Conservation (phyloP, 1,284 basidiomycete genomes). For the Trametes sp. region DNA sequence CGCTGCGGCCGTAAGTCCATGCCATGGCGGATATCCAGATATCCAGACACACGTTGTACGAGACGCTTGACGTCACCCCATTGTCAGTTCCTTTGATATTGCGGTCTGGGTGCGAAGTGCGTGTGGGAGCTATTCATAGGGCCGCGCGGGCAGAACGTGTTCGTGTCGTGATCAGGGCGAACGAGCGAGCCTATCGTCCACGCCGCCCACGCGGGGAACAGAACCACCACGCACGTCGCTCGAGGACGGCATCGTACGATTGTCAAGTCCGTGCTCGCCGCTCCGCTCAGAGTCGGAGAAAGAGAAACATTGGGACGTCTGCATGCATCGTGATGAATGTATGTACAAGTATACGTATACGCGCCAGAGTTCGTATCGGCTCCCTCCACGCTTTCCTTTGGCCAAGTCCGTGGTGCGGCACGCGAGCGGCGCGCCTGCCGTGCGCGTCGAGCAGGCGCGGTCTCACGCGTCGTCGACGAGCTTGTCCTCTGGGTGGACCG, state of each 20-base stretch:
- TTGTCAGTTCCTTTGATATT: neutral
- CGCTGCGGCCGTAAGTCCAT: neutral
- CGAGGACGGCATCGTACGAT: slow-evolving; percentile 26
- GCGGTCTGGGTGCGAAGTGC: neutral
- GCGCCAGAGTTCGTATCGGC: slow-evolving; percentile 19
- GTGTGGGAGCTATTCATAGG: neutral
- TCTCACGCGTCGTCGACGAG: slow-evolving; percentile 60
- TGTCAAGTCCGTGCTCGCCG: neutral
- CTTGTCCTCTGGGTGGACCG: slow-evolving; percentile 57
- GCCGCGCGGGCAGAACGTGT: slow-evolving; percentile 17
- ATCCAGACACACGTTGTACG: neutral
- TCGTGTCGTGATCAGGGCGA: slow-evolving; percentile 3
- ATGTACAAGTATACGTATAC: slow-evolving; percentile 29
- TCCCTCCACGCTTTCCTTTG: slow-evolving; percentile 11
- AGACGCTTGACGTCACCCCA: slow-evolving; percentile 13
- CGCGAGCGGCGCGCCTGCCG: neutral
- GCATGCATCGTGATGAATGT: slow-evolving; percentile 24
- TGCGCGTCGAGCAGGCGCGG: neutral
- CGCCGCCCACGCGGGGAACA: slow-evolving; percentile 9
- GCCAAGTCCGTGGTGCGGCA: slow-evolving; percentile 4
- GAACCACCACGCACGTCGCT: slow-evolving; percentile 15
- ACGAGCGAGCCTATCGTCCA: slow-evolving; percentile 11
- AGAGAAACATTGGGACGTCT: slow-evolving; percentile 10
- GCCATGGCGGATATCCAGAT: neutral
- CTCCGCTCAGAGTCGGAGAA: neutral